phyloP scores from a whole-genome alignment of 2,329 filamentous ascomycete species.

The Chrysoporthe puriensis region DNA sequence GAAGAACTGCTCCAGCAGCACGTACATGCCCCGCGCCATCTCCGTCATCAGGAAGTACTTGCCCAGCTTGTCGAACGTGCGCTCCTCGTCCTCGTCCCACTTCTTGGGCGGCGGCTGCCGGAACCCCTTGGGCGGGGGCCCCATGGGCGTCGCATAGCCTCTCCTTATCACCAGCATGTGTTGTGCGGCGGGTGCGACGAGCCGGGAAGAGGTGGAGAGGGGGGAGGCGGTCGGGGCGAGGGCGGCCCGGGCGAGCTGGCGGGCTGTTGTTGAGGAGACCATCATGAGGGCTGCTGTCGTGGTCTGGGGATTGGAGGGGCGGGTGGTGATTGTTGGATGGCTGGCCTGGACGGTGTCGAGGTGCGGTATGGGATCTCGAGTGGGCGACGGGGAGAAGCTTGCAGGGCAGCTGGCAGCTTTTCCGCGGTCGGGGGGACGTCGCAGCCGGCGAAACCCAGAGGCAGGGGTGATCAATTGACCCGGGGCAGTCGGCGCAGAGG shows the following conservation, averaged over 20 bases:
- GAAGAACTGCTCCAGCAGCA: constrained; percentile 97
- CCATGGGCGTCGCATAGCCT: constrained; percentile 69
- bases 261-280: constrained; percentile 23
- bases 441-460: not conserved
- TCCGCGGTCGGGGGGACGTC: not conserved
- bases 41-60: constrained; percentile 96
- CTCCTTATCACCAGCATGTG: constrained; percentile 22
- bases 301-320: not conserved
- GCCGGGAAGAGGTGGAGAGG: constrained; percentile 3
- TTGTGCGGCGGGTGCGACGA: constrained; percentile 14
- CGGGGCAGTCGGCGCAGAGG: not conserved
- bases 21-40: constrained; percentile 97
- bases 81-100: constrained; percentile 83
- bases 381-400: not conserved
- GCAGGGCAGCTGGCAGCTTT: not conserved
- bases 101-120: constrained; percentile 71
- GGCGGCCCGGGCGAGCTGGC: constrained; percentile 30
- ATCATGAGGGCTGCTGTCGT: constrained; percentile 15
- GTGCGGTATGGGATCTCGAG: not conserved
- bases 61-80: constrained; percentile 78
- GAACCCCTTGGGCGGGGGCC: constrained; percentile 80
- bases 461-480: not conserved
- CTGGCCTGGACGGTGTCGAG: not conserved
- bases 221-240: constrained; percentile 15
- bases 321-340: not conserved